These are phyloP conservation scores for Aspergillus diversus DNA, from an alignment of 495 filamentous ascomycete species.

Conservation along the genomic window DNA sequence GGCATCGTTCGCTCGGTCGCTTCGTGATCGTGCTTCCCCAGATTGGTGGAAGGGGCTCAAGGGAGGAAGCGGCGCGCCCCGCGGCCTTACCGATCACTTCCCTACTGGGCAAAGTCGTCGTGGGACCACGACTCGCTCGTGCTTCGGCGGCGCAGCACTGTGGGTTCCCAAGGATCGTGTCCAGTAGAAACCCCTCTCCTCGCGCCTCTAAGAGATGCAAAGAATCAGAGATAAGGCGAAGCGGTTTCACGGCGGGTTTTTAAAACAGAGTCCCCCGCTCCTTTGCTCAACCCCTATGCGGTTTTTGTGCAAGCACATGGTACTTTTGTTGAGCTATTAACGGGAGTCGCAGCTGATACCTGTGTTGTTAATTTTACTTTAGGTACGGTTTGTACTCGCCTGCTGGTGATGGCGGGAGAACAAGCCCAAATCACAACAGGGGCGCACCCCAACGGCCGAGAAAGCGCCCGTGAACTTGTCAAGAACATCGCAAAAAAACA, in stretches of 20 bases:
- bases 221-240: not conserved
- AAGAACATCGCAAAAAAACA: constrained; percentile 27
- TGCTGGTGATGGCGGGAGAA: not conserved
- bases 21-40: not conserved
- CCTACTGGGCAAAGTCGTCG: not conserved
- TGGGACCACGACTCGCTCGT: not conserved
- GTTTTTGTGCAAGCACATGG: not conserved
- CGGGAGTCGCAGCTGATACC: not conserved
- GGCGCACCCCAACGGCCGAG: not conserved
- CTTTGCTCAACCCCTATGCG: not conserved
- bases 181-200: not conserved
- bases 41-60: not conserved
- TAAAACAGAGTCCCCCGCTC: not conserved
- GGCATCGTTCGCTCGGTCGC: not conserved
- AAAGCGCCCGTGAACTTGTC: constrained; percentile 26
- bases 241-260: not conserved
- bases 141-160: not conserved
- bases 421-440: too few relatives aligned
- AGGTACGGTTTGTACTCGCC: not conserved
- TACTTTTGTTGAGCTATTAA: not conserved
- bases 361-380: not conserved
- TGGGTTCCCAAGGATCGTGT: not conserved
- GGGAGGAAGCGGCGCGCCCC: not conserved
- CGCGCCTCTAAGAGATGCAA: not conserved
- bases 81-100: not conserved